Base-by-base conservation (phyloP, 2,329 filamentous ascomycete genomes). In the Xylaria sp. region DNA sequence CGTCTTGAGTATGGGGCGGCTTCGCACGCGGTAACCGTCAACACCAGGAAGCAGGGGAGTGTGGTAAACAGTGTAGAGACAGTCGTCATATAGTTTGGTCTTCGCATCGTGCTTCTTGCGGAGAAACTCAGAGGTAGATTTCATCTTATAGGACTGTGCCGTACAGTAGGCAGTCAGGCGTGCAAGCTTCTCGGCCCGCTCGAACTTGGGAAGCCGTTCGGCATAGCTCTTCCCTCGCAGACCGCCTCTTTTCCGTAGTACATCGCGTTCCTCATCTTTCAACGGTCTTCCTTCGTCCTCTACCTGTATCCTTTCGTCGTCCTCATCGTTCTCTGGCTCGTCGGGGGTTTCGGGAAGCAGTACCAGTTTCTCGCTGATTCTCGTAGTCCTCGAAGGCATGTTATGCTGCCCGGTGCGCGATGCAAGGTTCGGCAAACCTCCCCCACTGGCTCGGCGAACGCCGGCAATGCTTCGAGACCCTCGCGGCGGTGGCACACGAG, bases 11-110 rank as follows among this genome's bases (percentile, higher is more conserved):
- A 97, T 92, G 0, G 96, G 96, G 77, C 94, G 94, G 78, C 95
- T 98, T 75, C 93, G 89, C 32, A 99, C 85, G 32, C 96, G 87
- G 80, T 94, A 98, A 1, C 96, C 95, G 58, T 97, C 94, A 56
- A 86, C 89, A 0, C 95, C 96, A 2, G 93, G 92, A 63, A 98
- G 85, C 18, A 99, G 83, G 5, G 96, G 96, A 37, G 98, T 84
- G 78, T 98, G 94, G 80, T 99, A 99, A 57, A 97, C 95, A 32
- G 91, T 93, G 79, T 99, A 99, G 28, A 99, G 84, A 78, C 96
- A 99, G 80, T 99, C 96, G 80, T 99, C 96, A 81, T 99, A 99
- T 5, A 98, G 86, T 82, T 99, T 99, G 15, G 95, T 97, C 81
- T 94, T 92, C 0, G 94, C 95, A 39, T 92, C 91, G 82, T 99